Evolutionary conservation across 1,284 basidiomycete genomes (phyloP), one percentile per base, ranked within the genome.

Genomic region (Apiotrichum sp.): DNA sequence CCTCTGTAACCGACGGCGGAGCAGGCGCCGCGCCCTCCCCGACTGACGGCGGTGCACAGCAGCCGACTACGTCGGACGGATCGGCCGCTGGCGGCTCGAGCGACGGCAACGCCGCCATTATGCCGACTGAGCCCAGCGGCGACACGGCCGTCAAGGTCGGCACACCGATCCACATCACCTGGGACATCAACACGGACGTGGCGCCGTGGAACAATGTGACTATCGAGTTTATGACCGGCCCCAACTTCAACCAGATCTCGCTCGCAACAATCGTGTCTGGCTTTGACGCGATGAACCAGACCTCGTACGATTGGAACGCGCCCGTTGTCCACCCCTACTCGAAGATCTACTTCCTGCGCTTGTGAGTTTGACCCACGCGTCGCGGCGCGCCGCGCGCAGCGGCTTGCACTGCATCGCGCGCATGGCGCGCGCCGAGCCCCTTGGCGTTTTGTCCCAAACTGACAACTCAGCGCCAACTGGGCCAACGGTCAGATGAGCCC

Each of bases 311-410:
- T n/a, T 64, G 65, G 43, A 55, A 50, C 33, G 63, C 62, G 11
- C 76, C 76, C n/a, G 68, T 70, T 16, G 76, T 78, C 31, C 62
- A 65, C 46, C 76, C 76, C 9, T 68, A 72, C 59, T 69, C 74
- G 47, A 66, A 72, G 59, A 77, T 78, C 65, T 78, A 77, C 66
- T 77, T 77, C 63, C 66, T 77, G 57, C 74, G 75, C 61, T 77
- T 75, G 71, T 72, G 43, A 53, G 69, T 65, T 11, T 31, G 22
- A 22, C 22, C 22, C 22, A 22, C 22, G 22, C 22, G 22, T 22
- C 22, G 22, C 22, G 22, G 22, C 22, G 22, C 22, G 22, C 22
- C 22, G 22, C 35, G 8, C 4, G 13, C 36, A 38, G 36, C 13
- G 36, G 13, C 36, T 38, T 13, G 36, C 36, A 38, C 35, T 34